Percentiles rank a stretch among this genome's conserved stretches.
Evolutionary conservation across 192 early-diverging fungal genomes (phyloP).

Genomic region (Backusella circina): DNA sequence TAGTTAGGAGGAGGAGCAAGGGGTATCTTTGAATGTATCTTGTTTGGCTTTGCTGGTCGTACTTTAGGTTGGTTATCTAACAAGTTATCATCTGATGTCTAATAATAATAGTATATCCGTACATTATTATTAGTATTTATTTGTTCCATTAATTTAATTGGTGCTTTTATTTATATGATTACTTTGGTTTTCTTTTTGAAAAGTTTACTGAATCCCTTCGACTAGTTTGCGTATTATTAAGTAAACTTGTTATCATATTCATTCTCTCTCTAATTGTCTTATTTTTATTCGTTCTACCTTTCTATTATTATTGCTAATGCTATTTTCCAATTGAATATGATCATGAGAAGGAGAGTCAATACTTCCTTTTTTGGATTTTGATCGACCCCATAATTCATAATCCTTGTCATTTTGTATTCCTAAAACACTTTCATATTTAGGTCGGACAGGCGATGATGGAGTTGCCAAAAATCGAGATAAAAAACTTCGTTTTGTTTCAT

Average conservation of each 20-base stretch:
- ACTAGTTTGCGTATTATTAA: neutral
- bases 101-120: neutral
- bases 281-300: neutral
- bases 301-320: neutral
- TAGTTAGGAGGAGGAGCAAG: slow-evolving; percentile 15
- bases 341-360: neutral
- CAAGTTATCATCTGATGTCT: neutral
- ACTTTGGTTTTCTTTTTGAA: slow-evolving; percentile 19
- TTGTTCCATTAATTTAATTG: slow-evolving; percentile 5
- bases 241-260: neutral
- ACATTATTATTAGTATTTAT: neutral
- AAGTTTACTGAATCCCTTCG: slow-evolving; percentile 11
- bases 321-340: neutral
- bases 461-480: slow-evolving; percentile 6
- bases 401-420: slow-evolving; percentile 9
- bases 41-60: neutral
- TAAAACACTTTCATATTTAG: slow-evolving; percentile 7
- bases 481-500: neutral
- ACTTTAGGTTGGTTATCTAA: slow-evolving; percentile 13
- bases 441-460: neutral
- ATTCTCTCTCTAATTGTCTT: neutral
- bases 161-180: slow-evolving; percentile 3
- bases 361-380: neutral
- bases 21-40: slow-evolving; percentile 10
- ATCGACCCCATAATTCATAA: neutral